Percentiles rank a stretch among this genome's conserved stretches.
These are phyloP conservation scores for Talaromyces wortmannii DNA, from an alignment of 495 filamentous ascomycete species.

Conservation along the genomic window DNA sequence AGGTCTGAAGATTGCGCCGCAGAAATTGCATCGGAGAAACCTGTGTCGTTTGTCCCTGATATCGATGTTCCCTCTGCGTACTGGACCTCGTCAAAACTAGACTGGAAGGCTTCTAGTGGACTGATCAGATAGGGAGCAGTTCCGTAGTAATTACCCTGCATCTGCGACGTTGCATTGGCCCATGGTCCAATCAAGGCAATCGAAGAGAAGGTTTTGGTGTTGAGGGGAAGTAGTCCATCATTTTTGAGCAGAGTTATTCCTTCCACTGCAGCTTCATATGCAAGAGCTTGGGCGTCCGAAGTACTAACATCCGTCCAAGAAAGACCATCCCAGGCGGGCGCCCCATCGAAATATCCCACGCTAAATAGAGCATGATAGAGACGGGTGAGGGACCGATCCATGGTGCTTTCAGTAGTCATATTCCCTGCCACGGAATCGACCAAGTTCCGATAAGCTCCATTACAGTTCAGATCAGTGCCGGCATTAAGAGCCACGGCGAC, in stretches of 20 bases:
- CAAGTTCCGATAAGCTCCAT: constrained; percentile 39
- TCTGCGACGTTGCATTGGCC: constrained; percentile 44
- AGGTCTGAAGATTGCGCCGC: constrained; percentile 23
- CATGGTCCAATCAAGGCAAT: constrained; percentile 48
- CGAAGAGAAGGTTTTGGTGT: constrained; percentile 16
- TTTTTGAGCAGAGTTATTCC: constrained; percentile 54
- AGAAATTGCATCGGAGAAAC: constrained; percentile 7
- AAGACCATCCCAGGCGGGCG: constrained; percentile 32
- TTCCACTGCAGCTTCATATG: constrained; percentile 42
- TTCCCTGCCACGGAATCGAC: constrained; percentile 33
- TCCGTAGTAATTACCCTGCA: constrained; percentile 53
- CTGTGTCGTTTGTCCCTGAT: constrained; percentile 18
- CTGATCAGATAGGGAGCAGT: constrained; percentile 41
- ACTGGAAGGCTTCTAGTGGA: constrained; percentile 36
- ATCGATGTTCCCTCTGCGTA: background rate
- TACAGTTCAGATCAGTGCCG: constrained; percentile 50
- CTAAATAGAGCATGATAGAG: constrained; percentile 43
- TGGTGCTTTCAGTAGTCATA: constrained; percentile 24
- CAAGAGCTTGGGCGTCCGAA: constrained; percentile 35
- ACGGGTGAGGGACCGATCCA: constrained; percentile 40
- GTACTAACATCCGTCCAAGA: constrained; percentile 39
- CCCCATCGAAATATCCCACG: constrained; percentile 50
- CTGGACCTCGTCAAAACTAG: background rate
- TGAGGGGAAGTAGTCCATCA: constrained; percentile 39
- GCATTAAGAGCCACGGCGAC: constrained; percentile 44